These are phyloP conservation scores for Candida neerlandica DNA, from an alignment of 1,139 yeast species.

Conservation along the genomic window DNA sequence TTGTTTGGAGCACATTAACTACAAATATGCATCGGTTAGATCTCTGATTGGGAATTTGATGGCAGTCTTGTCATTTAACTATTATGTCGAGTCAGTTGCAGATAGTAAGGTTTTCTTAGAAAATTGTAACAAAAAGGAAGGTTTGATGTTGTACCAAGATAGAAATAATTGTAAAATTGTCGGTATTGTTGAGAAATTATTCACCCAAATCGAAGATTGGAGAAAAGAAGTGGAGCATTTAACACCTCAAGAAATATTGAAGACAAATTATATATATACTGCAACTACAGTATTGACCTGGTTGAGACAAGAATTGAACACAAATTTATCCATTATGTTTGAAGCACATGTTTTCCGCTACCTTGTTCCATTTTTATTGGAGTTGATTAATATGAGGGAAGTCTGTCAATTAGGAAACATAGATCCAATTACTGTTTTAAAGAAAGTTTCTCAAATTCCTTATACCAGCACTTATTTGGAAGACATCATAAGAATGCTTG, in stretches of 20 bases:
- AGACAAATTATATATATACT: slow-evolving; percentile 49
- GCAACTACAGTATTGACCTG: slow-evolving; percentile 49
- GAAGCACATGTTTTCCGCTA: slow-evolving; percentile 39
- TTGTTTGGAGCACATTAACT: slow-evolving; percentile 52
- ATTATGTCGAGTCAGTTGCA: slow-evolving; percentile 52
- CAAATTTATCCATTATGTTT: slow-evolving; percentile 44
- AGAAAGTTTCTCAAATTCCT: slow-evolving; percentile 61
- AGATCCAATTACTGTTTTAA: slow-evolving; percentile 56
- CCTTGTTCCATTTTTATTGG: slow-evolving; percentile 72
- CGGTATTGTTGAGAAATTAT: slow-evolving; percentile 32
- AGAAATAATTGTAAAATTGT: slow-evolving; percentile 28
- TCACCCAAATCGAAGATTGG: slow-evolving; percentile 48
- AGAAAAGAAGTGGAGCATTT: slow-evolving; percentile 35
- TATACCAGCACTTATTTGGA: slow-evolving; percentile 48
- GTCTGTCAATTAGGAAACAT: slow-evolving; percentile 76
- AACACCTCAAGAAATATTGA: slow-evolving; percentile 49
- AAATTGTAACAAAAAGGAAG: slow-evolving; percentile 29
- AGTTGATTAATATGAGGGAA: slow-evolving; percentile 72
- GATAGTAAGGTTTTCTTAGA: slow-evolving; percentile 47
- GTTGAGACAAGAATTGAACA: slow-evolving; percentile 43
- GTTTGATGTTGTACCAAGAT: slow-evolving; percentile 30
- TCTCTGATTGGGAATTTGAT: slow-evolving; percentile 69
- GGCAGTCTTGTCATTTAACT: slow-evolving; percentile 55
- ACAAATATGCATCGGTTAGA: slow-evolving; percentile 78
- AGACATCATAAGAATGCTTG: slow-evolving; percentile 53